phyloP scores from a whole-genome alignment of 345 rosid genomes.

The Eucalyptus fibrosa region DNA sequence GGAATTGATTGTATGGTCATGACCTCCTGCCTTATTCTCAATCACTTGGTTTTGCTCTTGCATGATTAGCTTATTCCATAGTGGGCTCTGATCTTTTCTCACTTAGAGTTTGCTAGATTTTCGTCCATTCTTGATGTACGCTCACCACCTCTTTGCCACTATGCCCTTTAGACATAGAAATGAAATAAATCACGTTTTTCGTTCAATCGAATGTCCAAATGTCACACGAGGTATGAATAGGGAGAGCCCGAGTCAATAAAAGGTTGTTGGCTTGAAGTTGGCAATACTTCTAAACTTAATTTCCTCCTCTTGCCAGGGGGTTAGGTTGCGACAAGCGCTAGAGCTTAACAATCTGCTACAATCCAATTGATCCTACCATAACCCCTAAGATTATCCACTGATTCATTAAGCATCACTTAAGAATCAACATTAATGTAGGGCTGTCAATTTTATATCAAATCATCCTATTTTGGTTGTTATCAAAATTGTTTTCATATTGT shows the following conservation, averaged over 20 bases:
- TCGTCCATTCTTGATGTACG: not conserved
- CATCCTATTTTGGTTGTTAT: not conserved
- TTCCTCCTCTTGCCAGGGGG: not conserved
- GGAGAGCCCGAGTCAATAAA: not conserved
- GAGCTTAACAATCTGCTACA: not conserved
- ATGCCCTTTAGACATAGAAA: not conserved
- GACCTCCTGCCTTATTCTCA: not conserved
- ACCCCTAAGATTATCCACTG: too few relatives aligned
- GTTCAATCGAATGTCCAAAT: not conserved
- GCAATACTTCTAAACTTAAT: not conserved
- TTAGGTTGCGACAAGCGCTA: not conserved
- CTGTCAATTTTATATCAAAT: too few relatives aligned
- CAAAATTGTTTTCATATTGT: not conserved
- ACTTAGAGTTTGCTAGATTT: not conserved
- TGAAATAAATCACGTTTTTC: too few relatives aligned
- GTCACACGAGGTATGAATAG: rapidly evolving
- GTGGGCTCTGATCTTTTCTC: not conserved
- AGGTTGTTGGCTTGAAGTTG: not conserved
- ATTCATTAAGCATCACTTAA: too few relatives aligned
- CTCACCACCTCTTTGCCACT: not conserved
- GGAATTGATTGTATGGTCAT: not conserved
- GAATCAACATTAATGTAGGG: too few relatives aligned
- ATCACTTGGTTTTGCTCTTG: not conserved
- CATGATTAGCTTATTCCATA: not conserved
- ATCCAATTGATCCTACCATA: too few relatives aligned